Conservation (phyloP, 495 filamentous ascomycete genomes). For the Haplographium delicatum region DNA sequence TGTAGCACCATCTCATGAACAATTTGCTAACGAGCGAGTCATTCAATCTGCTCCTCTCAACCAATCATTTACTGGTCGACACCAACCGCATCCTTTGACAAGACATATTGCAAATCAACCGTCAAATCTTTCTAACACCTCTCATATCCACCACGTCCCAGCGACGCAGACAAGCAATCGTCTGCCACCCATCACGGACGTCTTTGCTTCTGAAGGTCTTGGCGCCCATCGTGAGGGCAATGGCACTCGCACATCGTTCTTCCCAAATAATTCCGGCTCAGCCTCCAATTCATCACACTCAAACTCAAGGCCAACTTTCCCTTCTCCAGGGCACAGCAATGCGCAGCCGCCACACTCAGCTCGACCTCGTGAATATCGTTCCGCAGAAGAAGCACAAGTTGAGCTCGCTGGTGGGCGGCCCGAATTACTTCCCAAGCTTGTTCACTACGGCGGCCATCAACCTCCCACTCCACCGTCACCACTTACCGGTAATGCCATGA, state of each 20-base stretch:
- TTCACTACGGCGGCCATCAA: constrained; percentile 88
- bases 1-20: constrained; percentile 89
- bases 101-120: constrained; percentile 82
- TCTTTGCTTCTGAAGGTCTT: constrained; percentile 81
- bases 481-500: constrained; percentile 31
- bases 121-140: constrained; percentile 78
- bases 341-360: constrained; percentile 42
- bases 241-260: constrained; percentile 27
- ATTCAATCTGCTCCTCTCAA: constrained; percentile 96
- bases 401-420: constrained; percentile 86
- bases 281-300: constrained; percentile 66
- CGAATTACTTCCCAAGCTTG: constrained; percentile 84
- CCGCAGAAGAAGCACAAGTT: constrained; percentile 89
- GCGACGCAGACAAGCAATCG: constrained; percentile 88
- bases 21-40: constrained; percentile 92
- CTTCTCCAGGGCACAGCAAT: constrained; percentile 64
- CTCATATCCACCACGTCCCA: constrained; percentile 88
- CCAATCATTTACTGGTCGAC: constrained; percentile 89
- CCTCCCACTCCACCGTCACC: constrained; percentile 93
- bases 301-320: constrained; percentile 59
- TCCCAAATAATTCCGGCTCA: constrained; percentile 29
- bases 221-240: constrained; percentile 43
- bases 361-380: constrained; percentile 82
- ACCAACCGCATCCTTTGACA: constrained; percentile 74
- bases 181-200: constrained; percentile 88